These are phyloP conservation scores for Physcomitrellopsis africana DNA, from an alignment of 225 moss, liverwort and hornwort genomes.

Conservation along the genomic window DNA sequence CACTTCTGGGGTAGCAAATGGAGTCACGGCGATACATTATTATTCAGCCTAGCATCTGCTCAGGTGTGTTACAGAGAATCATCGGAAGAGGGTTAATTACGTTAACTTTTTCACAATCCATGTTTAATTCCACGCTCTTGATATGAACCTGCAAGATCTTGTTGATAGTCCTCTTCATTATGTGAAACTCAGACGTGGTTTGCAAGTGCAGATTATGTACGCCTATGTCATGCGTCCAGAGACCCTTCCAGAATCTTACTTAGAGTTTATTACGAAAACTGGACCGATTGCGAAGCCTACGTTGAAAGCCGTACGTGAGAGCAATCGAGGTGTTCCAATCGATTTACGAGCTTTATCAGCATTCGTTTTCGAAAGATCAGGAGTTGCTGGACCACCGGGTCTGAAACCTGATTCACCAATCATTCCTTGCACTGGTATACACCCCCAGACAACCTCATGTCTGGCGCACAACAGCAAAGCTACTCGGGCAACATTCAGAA, in stretches of 20 bases:
- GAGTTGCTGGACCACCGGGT: constrained; percentile 53
- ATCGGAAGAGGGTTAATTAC: neutral
- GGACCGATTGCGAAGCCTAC: constrained; percentile 75
- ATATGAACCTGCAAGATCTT: neutral
- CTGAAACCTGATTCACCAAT: constrained; percentile 60
- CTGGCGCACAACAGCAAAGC: constrained; percentile 71
- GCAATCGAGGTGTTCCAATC: constrained; percentile 69
- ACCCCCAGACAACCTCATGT: constrained; percentile 76
- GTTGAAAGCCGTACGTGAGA: constrained; percentile 83
- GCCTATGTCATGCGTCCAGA: constrained; percentile 92
- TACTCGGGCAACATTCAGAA: constrained; percentile 74
- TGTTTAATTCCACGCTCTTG: neutral
- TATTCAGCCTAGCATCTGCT: constrained; percentile 77
- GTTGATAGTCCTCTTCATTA: neutral
- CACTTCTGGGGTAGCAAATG: constrained; percentile 95
- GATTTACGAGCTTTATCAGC: constrained; percentile 69
- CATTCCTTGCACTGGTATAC: constrained; percentile 76
- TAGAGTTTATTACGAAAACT: constrained; percentile 82
- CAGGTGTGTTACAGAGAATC: constrained; percentile 43
- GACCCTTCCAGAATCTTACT: constrained; percentile 83
- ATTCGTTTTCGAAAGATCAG: constrained; percentile 62
- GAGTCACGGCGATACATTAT: constrained; percentile 86
- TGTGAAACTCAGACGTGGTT: constrained; percentile 11
- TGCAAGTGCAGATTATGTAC: constrained; percentile 76
- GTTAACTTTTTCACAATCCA: neutral